These are phyloP conservation scores for Ophiostoma quercus DNA, from an alignment of 2,329 filamentous ascomycete species.

Conservation along the genomic window DNA sequence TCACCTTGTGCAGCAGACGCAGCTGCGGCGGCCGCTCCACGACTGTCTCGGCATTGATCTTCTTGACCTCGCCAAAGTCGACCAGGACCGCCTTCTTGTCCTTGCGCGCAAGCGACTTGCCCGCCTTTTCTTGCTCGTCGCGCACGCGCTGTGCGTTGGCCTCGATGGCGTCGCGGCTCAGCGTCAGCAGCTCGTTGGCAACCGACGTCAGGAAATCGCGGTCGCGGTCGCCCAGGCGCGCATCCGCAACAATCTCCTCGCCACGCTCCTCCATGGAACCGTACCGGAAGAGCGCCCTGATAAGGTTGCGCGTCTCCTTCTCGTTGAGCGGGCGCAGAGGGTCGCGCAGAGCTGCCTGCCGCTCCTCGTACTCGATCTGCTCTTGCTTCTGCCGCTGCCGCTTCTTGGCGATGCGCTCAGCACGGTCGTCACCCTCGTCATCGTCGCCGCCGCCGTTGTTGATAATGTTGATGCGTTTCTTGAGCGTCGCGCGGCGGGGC, in stretches of 20 bases:
- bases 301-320: slow-evolving; percentile 87
- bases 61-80: slow-evolving; percentile 87
- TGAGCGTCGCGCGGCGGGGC: slow-evolving; percentile 66
- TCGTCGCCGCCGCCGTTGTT: neutral
- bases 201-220: slow-evolving; percentile 70
- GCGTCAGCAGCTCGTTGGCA: slow-evolving; percentile 65
- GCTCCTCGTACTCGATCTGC: slow-evolving; percentile 69
- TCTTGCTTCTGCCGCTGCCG: slow-evolving; percentile 60
- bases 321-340: slow-evolving; percentile 85
- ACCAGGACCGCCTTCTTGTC: slow-evolving; percentile 96
- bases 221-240: slow-evolving; percentile 78
- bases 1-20: slow-evolving; percentile 71
- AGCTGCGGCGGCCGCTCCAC: slow-evolving; percentile 87
- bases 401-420: slow-evolving; percentile 61
- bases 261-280: slow-evolving; percentile 84
- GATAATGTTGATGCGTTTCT: slow-evolving; percentile 44
- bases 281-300: slow-evolving; percentile 84
- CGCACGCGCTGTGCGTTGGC: slow-evolving; percentile 66
- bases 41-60: slow-evolving; percentile 92
- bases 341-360: slow-evolving; percentile 68
- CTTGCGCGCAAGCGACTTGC: slow-evolving; percentile 87
- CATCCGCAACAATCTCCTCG: slow-evolving; percentile 82
- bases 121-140: slow-evolving; percentile 73
- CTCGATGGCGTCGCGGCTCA: slow-evolving; percentile 55
- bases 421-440: slow-evolving; percentile 55